Evolutionary conservation across 345 rosid species (phyloP).

Genomic region (Atalantia buxifolia): DNA sequence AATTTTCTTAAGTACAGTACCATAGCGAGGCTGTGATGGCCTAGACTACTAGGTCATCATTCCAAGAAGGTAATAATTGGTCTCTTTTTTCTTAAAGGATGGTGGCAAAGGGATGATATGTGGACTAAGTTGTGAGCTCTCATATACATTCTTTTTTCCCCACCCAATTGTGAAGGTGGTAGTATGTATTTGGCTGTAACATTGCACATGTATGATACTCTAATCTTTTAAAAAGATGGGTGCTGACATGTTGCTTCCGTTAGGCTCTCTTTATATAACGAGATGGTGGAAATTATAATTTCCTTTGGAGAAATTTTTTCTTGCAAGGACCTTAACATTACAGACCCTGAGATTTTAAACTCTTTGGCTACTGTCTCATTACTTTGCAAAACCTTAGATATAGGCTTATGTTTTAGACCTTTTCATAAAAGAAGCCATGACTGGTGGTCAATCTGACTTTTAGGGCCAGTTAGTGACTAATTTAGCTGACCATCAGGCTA

Average conservation of each 20-base stretch:
- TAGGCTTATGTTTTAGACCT: neutral
- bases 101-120: neutral
- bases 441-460: neutral
- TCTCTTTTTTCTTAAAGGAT: neutral
- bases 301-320: neutral
- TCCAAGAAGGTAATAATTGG: neutral
- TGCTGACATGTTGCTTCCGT: neutral
- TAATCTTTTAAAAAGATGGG: neutral
- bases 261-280: neutral
- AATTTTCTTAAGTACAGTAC: neutral
- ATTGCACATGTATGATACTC: neutral
- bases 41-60: neutral
- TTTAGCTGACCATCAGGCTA: too few relatives aligned
- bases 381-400: neutral
- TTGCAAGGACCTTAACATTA: neutral
- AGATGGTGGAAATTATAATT: neutral
- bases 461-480: too few relatives aligned
- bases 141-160: too few relatives aligned
- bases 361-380: neutral
- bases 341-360: neutral
- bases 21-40: neutral
- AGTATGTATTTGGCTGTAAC: neutral
- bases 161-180: neutral
- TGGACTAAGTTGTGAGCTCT: neutral
- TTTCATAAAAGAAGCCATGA: neutral